Evolutionary conservation across 1,139 yeast species (phyloP).

Genomic region (Debaryomyces robertsiae): DNA sequence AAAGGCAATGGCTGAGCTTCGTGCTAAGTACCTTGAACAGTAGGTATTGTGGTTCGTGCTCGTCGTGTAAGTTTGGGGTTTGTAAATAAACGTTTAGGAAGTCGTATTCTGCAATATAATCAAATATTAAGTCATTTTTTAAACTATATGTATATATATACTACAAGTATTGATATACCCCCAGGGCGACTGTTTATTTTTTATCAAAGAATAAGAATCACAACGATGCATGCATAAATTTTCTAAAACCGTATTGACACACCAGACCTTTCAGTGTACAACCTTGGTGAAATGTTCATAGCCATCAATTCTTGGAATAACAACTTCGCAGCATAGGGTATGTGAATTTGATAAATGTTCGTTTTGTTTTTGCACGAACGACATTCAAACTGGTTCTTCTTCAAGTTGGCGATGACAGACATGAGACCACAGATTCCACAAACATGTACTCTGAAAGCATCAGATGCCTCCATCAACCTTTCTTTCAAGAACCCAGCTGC

Average conservation of each 20-base stretch:
- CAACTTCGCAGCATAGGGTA: slow-evolving; percentile 96
- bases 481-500: slow-evolving; percentile 98
- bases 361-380: slow-evolving; percentile 98
- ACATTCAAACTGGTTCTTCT: slow-evolving; percentile 97
- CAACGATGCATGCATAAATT: slow-evolving; percentile 6
- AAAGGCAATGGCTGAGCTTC: slow-evolving; percentile 33
- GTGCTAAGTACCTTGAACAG: slow-evolving; percentile 36
- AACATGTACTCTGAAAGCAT: slow-evolving; percentile 96
- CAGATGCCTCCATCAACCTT: slow-evolving; percentile 98
- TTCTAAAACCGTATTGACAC: slow-evolving; percentile 40
- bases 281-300: slow-evolving; percentile 91
- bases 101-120: not conserved
- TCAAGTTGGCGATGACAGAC: slow-evolving; percentile 95
- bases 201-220: slow-evolving; percentile 3
- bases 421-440: slow-evolving; percentile 98
- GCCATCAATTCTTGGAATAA: slow-evolving; percentile 98
- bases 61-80: slow-evolving; percentile 12
- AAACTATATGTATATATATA: slow-evolving; percentile 9
- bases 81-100: slow-evolving; percentile 5
- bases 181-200: slow-evolving; percentile 7
- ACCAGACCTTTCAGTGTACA: slow-evolving; percentile 68
- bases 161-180: slow-evolving; percentile 12
- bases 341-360: slow-evolving; percentile 93
- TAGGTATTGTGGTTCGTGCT: slow-evolving; percentile 13
- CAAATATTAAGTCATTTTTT: slow-evolving; percentile 4